Percentiles rank a stretch among this genome's conserved stretches.
These are phyloP conservation scores for Neospermospora avenae DNA, from an alignment of 2,329 filamentous ascomycete species.

Conservation along the genomic window DNA sequence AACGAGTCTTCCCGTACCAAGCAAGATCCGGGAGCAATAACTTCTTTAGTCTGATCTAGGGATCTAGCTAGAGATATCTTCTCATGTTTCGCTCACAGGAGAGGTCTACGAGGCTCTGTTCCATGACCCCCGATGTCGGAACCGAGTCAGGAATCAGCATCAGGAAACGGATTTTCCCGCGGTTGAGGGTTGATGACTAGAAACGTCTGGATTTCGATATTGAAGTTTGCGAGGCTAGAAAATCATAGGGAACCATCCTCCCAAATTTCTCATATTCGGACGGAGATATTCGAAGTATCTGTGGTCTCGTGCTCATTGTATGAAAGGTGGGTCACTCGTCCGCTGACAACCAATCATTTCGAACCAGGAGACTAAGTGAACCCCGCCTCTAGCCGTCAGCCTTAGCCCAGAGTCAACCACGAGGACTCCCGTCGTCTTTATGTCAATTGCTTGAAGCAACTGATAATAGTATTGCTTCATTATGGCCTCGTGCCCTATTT, in stretches of 20 bases:
- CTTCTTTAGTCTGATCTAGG: no score
- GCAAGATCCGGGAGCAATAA: no score
- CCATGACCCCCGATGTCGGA: no score
- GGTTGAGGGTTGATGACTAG: not conserved
- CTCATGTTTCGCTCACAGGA: no score
- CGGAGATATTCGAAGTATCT: not conserved
- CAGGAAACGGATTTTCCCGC: not conserved
- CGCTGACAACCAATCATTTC: not conserved
- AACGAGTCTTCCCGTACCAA: no score
- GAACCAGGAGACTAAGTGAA: not conserved
- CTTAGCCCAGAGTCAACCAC: slow-evolving; percentile 7
- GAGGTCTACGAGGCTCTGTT: no score
- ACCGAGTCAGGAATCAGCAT: no score
- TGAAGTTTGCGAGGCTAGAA: not conserved
- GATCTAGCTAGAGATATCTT: no score
- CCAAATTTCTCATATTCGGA: not conserved
- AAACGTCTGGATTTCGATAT: not conserved
- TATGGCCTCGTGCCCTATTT: slow-evolving; percentile 17
- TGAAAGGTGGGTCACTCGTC: not conserved
- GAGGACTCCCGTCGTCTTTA: not conserved
- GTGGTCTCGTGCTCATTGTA: not conserved
- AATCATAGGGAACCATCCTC: not conserved
- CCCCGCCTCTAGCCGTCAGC: slow-evolving; percentile 4
- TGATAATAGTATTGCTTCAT: slow-evolving; percentile 3
- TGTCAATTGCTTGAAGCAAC: not conserved